Evolutionary conservation across 768 basidiomycete species (phyloP).

Genomic region (Mycena capillaripes): DNA sequence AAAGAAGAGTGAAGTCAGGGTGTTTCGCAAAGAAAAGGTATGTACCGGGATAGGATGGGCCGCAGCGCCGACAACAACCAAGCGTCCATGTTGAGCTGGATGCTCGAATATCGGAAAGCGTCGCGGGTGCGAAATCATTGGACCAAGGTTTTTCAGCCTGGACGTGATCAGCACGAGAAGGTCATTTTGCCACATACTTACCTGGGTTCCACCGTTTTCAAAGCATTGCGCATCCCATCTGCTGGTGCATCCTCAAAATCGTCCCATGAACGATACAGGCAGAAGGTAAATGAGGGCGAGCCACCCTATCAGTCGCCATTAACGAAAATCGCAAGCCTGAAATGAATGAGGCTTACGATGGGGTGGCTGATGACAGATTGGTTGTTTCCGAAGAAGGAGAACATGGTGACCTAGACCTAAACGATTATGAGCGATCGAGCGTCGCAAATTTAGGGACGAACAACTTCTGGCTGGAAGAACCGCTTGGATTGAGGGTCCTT

Average conservation of each 20-base stretch:
- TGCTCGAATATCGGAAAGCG: conserved; percentile 57
- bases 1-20: not conserved
- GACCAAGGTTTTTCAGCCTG: conserved; percentile 55
- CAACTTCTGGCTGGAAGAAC: conserved; percentile 46
- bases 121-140: conserved; percentile 48
- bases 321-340: not conserved
- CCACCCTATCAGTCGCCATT: conserved; percentile 50
- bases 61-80: conserved; percentile 68
- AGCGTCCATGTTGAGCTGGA: conserved; percentile 51
- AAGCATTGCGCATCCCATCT: conserved; percentile 45
- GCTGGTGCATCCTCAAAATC: conserved; percentile 48
- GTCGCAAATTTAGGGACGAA: conserved; percentile 28
- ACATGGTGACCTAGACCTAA: conserved; percentile 44
- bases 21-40: conserved; percentile 2
- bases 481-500: conserved; percentile 54
- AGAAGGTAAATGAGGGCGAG: conserved; percentile 46
- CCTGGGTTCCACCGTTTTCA: conserved; percentile 54
- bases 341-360: conserved; percentile 40
- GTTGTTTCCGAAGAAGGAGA: conserved; percentile 53
- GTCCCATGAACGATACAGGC: conserved; percentile 48
- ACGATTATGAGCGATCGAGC: not conserved
- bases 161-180: not conserved
- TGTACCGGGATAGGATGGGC: conserved; percentile 70
- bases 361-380: conserved; percentile 47
- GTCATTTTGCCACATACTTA: conserved; percentile 35